Evolutionary conservation across 257 asterid species (phyloP).

Genomic region (Nicotiana noctiflora): DNA sequence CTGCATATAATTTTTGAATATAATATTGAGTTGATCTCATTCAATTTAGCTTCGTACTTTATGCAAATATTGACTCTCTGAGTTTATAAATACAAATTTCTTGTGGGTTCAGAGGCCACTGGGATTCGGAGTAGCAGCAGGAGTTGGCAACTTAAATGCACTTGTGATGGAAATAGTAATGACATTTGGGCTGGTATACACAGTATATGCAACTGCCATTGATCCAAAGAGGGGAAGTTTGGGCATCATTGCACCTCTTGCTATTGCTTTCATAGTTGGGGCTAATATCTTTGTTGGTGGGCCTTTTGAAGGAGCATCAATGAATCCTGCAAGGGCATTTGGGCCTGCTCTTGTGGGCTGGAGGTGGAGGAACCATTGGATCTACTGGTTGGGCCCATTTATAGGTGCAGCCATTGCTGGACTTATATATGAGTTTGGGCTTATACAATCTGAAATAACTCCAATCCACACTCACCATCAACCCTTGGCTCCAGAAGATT

Average conservation of each 20-base stretch:
- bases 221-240: conserved; percentile 79
- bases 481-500: conserved; percentile 91
- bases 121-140: conserved; percentile 59
- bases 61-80: no score
- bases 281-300: conserved; percentile 86
- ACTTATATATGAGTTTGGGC: conserved; percentile 61
- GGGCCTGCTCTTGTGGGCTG: conserved; percentile 93
- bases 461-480: conserved; percentile 64
- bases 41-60: no score
- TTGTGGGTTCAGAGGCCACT: conserved; percentile 58
- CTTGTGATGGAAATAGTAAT: conserved; percentile 69
- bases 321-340: conserved; percentile 92
- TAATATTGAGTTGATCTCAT: no score
- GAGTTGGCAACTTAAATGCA: conserved; percentile 59
- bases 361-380: conserved; percentile 92
- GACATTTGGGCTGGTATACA: conserved; percentile 75
- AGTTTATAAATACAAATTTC: not conserved
- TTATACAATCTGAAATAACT: conserved; percentile 38
- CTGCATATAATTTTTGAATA: no score
- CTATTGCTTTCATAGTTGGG: conserved; percentile 84
- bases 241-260: conserved; percentile 80
- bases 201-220: conserved; percentile 73
- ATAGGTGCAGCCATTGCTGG: conserved; percentile 78
- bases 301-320: conserved; percentile 80
- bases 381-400: conserved; percentile 92